Conservation (phyloP, 2,329 filamentous ascomycete species). For the Penicillium sp. region DNA sequence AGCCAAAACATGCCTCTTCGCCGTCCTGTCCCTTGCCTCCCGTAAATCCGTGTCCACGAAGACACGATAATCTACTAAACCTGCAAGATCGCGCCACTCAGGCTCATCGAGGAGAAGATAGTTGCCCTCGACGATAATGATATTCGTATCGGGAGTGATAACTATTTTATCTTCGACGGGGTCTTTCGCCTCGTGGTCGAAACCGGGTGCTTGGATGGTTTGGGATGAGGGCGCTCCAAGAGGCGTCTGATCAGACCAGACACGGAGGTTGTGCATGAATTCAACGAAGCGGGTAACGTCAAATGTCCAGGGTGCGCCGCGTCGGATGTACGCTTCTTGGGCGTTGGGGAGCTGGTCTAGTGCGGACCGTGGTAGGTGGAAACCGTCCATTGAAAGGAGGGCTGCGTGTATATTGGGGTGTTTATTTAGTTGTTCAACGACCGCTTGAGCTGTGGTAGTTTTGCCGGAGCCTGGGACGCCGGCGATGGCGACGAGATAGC, state of each 20-base stretch:
- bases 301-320: slow-evolving; percentile 47
- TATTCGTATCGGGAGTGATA: slow-evolving; percentile 29
- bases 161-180: slow-evolving; percentile 35
- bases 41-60: slow-evolving; percentile 46
- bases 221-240: slow-evolving; percentile 11
- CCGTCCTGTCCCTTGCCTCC: slow-evolving; percentile 44
- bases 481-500: slow-evolving; percentile 35
- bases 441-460: slow-evolving; percentile 37
- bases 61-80: slow-evolving; percentile 47
- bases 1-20: slow-evolving; percentile 44
- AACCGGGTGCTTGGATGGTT: slow-evolving; percentile 35
- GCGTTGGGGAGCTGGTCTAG: slow-evolving; percentile 39
- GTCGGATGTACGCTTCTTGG: slow-evolving; percentile 39
- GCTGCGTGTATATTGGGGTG: slow-evolving; percentile 16
- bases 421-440: slow-evolving; percentile 34
- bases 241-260: slow-evolving; percentile 29
- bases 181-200: slow-evolving; percentile 44
- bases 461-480: slow-evolving; percentile 42
- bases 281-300: slow-evolving; percentile 35
- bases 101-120: slow-evolving; percentile 35
- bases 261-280: slow-evolving; percentile 33
- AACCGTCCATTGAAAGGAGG: slow-evolving; percentile 45
- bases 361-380: slow-evolving; percentile 37
- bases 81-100: slow-evolving; percentile 39
- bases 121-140: slow-evolving; percentile 29